Conservation (phyloP, 257 asterid genomes). For the Solanum virginianum region DNA sequence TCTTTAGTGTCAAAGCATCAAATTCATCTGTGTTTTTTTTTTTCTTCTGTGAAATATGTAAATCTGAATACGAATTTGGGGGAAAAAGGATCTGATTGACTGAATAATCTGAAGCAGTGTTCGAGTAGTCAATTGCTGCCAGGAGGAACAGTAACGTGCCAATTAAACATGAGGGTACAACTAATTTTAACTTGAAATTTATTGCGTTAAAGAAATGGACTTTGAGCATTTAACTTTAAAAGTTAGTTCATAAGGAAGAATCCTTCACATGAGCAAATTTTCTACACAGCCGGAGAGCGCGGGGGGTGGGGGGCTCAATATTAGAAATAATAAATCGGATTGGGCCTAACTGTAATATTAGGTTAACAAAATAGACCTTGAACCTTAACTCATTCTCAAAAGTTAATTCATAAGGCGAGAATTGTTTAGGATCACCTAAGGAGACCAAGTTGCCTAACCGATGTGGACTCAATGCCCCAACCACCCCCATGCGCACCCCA, state of each 20-base stretch:
- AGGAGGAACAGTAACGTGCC: neutral
- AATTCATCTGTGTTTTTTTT: neutral
- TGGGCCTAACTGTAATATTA: neutral
- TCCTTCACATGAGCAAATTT: too few species aligned
- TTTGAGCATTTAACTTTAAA: too few species aligned
- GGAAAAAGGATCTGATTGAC: neutral
- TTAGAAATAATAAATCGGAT: neutral
- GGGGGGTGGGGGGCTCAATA: neutral
- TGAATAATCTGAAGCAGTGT: neutral
- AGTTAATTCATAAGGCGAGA: neutral
- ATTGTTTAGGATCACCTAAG: neutral
- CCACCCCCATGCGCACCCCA: too few species aligned
- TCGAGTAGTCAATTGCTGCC: conserved; percentile 5
- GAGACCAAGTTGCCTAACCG: neutral
- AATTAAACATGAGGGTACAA: neutral
- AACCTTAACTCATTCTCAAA: neutral
- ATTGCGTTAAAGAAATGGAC: neutral
- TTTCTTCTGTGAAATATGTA: neutral
- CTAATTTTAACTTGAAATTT: neutral
- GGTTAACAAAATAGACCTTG: neutral
- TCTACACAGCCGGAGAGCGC: too few species aligned
- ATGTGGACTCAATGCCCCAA: neutral
- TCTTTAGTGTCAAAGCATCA: neutral
- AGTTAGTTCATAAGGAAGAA: too few species aligned
- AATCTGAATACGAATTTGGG: neutral